A percentile compares a stretch with the other conserved stretches of the same genome.
These are phyloP conservation scores for Saccharomycopsis oosterbeekiorum DNA, from an alignment of 805 yeast genomes.

Conservation along the genomic window DNA sequence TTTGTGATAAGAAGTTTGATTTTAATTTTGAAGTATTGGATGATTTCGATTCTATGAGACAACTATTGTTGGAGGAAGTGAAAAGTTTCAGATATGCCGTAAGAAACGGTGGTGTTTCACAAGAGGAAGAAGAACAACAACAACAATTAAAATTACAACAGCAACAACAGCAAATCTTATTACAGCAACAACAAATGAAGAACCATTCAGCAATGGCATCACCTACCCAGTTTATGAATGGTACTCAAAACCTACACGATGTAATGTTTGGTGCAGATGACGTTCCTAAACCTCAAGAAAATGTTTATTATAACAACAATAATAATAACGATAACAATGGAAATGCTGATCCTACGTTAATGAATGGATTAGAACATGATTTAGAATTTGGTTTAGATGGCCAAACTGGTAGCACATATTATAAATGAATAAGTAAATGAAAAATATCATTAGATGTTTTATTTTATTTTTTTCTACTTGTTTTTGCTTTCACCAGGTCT, in stretches of 20 bases:
- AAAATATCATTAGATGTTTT: neutral
- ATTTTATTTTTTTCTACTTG: neutral
- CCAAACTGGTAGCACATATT: constrained; percentile 7
- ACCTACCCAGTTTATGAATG: constrained; percentile 19
- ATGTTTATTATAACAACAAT: constrained; percentile 22
- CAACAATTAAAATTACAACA: constrained; percentile 23
- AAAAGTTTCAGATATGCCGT: constrained; percentile 69
- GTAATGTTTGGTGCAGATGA: constrained; percentile 21
- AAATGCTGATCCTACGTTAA: neutral
- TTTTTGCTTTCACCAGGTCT: neutral
- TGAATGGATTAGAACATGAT: constrained; percentile 50
- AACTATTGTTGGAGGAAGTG: constrained; percentile 75
- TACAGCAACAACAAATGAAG: constrained; percentile 20
- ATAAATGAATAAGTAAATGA: neutral
- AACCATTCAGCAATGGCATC: constrained; percentile 20
- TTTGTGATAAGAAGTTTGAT: constrained; percentile 71
- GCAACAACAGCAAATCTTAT: constrained; percentile 20
- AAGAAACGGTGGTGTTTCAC: constrained; percentile 49
- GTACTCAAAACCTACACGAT: constrained; percentile 13
- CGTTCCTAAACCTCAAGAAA: constrained; percentile 59
- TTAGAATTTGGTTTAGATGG: constrained; percentile 62
- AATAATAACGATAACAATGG: constrained; percentile 19
- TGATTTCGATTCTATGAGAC: constrained; percentile 64
- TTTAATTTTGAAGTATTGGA: constrained; percentile 80
- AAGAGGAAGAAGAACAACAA: constrained; percentile 20